Evolutionary conservation across 163 green algal species (phyloP), one percentile per base, ranked within the genome.

Genomic region (Prototheca wickerhamii): DNA sequence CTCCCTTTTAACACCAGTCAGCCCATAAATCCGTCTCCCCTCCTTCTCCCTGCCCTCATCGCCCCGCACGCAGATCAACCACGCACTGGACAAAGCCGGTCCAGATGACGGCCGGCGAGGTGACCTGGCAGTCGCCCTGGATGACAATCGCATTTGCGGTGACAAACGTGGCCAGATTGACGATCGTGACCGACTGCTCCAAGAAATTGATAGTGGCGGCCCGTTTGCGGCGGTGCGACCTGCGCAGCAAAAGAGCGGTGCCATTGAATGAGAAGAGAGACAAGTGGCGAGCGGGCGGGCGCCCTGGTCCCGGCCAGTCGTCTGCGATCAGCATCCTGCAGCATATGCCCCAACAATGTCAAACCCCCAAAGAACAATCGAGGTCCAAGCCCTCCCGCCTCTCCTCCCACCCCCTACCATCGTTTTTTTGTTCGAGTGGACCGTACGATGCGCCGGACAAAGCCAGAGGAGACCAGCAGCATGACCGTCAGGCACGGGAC

Each of bases 101-200:
- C 59, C 29, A 52, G 23, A 58, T 12, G 43, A 65, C 42, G 5
- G 6, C 30, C 28, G 12, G 4, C 3, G 21, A 23, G 4, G 57
- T 25, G 31, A 40, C 61, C 8, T 3, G 17, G 34, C 63, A 70
- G 20, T 62, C 49, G 15, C 28, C 3, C 4, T 26, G 10, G 17
- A 63, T 23, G 7, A 52, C 43, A 28, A 35, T 61, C 60, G 46
- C 32, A 43, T 76, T 78, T n/a, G 60, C 40, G 3, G 42, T 26
- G 4, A 78, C 32, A 28, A 68, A 76, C 12, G 70, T 25, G 0
- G 64, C 2, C 15, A 28, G 18, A 53, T 63, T 76, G 25, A 75
- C 21, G 3, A 61, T 7, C 62, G 69, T 56, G 44, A 74, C 31
- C 17, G 25, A 17, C 31, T 76, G 60, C 34, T 76, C 60, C 1